phyloP scores from a whole-genome alignment of 2,329 filamentous ascomycete genomes.

The Emergomyces orientalis region DNA sequence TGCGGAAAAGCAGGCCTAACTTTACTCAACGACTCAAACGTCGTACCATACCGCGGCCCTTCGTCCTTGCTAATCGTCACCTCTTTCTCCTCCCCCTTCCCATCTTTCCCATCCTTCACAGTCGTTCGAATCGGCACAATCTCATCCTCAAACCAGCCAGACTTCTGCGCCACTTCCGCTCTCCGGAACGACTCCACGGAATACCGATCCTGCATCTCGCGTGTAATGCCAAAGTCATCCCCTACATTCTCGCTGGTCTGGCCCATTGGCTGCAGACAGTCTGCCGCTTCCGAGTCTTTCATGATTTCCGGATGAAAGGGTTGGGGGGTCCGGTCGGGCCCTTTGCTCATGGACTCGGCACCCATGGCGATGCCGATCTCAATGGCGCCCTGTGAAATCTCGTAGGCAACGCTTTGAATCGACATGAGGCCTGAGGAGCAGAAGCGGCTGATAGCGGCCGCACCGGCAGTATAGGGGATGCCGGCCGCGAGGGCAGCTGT shows the following conservation, averaged over 20 bases:
- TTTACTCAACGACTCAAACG: slow-evolving; percentile 70
- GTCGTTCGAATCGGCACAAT: slow-evolving; percentile 78
- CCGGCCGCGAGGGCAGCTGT: slow-evolving; percentile 83
- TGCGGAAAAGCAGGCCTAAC: slow-evolving; percentile 83
- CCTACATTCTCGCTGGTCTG: slow-evolving; percentile 96
- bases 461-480: slow-evolving; percentile 80
- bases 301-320: slow-evolving; percentile 72
- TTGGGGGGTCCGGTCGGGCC: slow-evolving; percentile 54
- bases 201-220: slow-evolving; percentile 73
- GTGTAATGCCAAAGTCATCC: slow-evolving; percentile 73
- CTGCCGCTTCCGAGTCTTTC: slow-evolving; percentile 63
- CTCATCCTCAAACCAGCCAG: slow-evolving; percentile 86
- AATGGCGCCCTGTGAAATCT: slow-evolving; percentile 71
- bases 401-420: slow-evolving; percentile 85
- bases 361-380: slow-evolving; percentile 80
- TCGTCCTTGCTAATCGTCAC: slow-evolving; percentile 79
- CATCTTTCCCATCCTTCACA: slow-evolving; percentile 65
- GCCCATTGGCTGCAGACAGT: slow-evolving; percentile 94
- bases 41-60: slow-evolving; percentile 84
- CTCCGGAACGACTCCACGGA: slow-evolving; percentile 80
- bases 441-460: slow-evolving; percentile 84
- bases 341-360: slow-evolving; percentile 75
- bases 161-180: slow-evolving; percentile 83
- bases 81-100: slow-evolving; percentile 61
- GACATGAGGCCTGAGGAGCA: slow-evolving; percentile 95